Conservation (phyloP, 148 eudicot species). For the Linanthus parryae region DNA sequence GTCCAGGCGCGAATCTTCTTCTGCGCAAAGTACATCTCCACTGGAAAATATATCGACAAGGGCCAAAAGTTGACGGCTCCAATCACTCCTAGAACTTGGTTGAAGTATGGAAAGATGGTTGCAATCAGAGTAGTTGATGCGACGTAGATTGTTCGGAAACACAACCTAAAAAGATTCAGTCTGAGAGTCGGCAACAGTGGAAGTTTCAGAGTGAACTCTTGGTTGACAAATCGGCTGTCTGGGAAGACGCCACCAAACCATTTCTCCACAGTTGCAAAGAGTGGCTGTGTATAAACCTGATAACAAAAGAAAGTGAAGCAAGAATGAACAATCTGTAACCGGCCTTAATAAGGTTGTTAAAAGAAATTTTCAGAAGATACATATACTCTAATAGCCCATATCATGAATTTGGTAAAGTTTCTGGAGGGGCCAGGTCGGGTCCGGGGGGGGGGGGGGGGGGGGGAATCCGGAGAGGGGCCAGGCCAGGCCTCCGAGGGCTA, state of each 20-base stretch:
- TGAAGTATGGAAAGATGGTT: conserved; percentile 39
- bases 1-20: conserved; percentile 35
- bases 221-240: conserved; percentile 25
- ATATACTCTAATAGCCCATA: no score
- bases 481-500: no score
- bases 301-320: not conserved
- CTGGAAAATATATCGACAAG: conserved; percentile 41
- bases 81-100: conserved; percentile 39
- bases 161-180: conserved; percentile 27
- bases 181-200: conserved; percentile 21
- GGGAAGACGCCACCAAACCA: conserved; percentile 24
- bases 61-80: conserved; percentile 53
- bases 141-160: conserved; percentile 40
- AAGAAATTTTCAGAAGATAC: no score
- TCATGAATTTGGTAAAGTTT: no score
- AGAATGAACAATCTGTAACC: no score
- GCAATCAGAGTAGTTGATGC: conserved; percentile 29
- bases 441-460: no score
- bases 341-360: no score
- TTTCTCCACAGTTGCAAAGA: conserved; percentile 37
- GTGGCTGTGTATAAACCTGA: conserved; percentile 38
- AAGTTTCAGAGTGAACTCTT: conserved; percentile 17
- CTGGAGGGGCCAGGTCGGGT: no score
- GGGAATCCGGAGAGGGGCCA: no score
- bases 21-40: conserved; percentile 44